A percentile compares a stretch with the other conserved stretches of the same genome.
Conservation (phyloP, 805 yeast species). For the Monosporozyma siamensis region DNA sequence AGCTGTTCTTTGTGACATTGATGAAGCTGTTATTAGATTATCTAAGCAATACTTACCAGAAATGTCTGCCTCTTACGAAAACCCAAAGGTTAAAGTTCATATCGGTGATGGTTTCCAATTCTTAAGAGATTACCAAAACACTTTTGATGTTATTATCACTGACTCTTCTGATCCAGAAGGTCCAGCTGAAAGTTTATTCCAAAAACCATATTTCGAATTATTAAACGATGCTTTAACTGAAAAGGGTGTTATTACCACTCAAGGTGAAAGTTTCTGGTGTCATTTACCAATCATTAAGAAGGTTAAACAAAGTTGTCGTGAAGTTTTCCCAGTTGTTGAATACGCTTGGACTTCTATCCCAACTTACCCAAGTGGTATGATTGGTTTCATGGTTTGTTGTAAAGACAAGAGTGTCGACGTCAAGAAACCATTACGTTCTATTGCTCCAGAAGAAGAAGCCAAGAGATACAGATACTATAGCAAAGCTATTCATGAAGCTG, state of each 20-base stretch:
- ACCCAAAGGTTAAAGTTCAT: conserved; percentile 84
- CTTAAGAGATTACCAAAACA: conserved; percentile 70
- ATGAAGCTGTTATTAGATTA: conserved; percentile 81
- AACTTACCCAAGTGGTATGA: conserved; percentile 94
- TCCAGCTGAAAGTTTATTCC: conserved; percentile 91
- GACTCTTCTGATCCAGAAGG: conserved; percentile 99
- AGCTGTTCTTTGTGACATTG: conserved; percentile 90
- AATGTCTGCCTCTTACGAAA: conserved; percentile 73
- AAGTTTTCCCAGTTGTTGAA: conserved; percentile 84
- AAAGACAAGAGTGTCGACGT: conserved; percentile 62
- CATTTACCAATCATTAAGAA: conserved; percentile 77
- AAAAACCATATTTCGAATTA: conserved; percentile 81
- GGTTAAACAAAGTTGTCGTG: conserved; percentile 70
- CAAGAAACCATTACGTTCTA: conserved; percentile 55
- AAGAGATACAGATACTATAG: conserved; percentile 74
- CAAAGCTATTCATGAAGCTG: conserved; percentile 72
- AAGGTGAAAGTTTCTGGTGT: conserved; percentile 92
- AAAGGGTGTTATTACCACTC: conserved; percentile 85
- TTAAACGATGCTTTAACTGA: conserved; percentile 82
- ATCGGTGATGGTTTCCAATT: conserved; percentile 98
- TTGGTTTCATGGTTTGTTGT: conserved; percentile 95
- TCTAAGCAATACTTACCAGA: conserved; percentile 83
- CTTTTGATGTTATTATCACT: conserved; percentile 90
- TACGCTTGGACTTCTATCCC: conserved; percentile 91
- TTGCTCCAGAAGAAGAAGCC: conserved; percentile 52